Evolutionary conservation across 805 yeast species (phyloP), one percentile per base, ranked within the genome.

Genomic region (Pichia nakasei): DNA sequence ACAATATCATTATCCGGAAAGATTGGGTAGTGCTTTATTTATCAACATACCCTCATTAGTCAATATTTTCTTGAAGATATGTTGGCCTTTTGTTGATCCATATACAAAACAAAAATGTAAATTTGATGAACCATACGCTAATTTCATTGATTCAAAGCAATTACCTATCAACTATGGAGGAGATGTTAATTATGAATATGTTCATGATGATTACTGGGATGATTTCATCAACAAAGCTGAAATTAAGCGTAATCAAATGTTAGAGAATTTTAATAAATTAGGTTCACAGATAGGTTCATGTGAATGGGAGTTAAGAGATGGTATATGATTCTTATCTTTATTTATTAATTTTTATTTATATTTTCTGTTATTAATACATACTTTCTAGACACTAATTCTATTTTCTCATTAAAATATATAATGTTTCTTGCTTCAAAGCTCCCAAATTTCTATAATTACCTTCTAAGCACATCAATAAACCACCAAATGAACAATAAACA

Each of bases 1-100:
- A 55, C 98, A 93, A 66, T 88, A 94, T 33, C 98, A 93, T 65
- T 93, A 93, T 60, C 98, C 98, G 7, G 98, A 93, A 61, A 76
- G 98, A 55, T 72, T 93, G 47, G 98, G 98, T 22, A 78, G 84
- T 58, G 97, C 97, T 0, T 69, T 89, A 45, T 73, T 93, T 46
- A 84, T 94, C 47, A 91, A 93, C 64, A 87, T 93, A 52, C 97
- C 97, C n/a, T 81, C 91, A 75, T 67, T 88, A 42, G 97, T 91
- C 8, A 85, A 95, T 88, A 80, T 95, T 12, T 93, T 93, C 57
- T 69, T 93, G 54, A 93, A 88, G 67, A 68, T 93, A 49, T 88
- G 93, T 52, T 88, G 86, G 63, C 98, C 98, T 3, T 93, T 93
- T 64, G 94, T 93, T 52, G 98, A 93, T 63, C 96, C 97, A 18